These are phyloP conservation scores for Kodamaea kaohsiungensis DNA, from an alignment of 805 yeast genomes.

Conservation along the genomic window DNA sequence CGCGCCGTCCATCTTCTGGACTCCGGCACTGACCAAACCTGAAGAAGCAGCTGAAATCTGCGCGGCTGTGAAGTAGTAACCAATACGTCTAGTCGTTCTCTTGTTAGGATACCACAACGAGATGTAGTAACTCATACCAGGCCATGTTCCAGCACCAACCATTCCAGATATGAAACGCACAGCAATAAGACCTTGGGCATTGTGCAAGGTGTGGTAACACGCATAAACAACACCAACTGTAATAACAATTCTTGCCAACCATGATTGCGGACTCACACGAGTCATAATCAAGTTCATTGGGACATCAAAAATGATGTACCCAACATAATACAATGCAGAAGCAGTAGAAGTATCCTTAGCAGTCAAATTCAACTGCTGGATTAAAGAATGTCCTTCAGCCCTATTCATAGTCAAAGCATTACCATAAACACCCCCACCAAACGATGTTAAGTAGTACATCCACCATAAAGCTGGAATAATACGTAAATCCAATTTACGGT, in stretches of 20 bases:
- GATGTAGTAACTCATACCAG: conserved; percentile 82
- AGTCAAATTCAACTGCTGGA: conserved; percentile 49
- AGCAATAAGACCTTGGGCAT: conserved; percentile 64
- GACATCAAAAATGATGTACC: conserved; percentile 78
- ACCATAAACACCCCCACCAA: conserved; percentile 77
- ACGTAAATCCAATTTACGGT: conserved; percentile 64
- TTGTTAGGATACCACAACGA: conserved; percentile 84
- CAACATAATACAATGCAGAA: conserved; percentile 79
- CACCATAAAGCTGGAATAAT: conserved; percentile 85
- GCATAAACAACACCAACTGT: conserved; percentile 77
- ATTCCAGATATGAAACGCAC: conserved; percentile 70
- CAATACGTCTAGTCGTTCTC: conserved; percentile 74
- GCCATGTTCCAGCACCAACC: conserved; percentile 89
- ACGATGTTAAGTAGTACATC: conserved; percentile 74
- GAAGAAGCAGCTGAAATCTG: conserved; percentile 90
- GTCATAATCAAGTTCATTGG: conserved; percentile 90
- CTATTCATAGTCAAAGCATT: conserved; percentile 78
- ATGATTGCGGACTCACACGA: conserved; percentile 76
- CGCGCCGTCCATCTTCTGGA: conserved; percentile 75
- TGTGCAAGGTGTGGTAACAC: conserved; percentile 65
- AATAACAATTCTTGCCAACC: conserved; percentile 78
- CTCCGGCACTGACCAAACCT: conserved; percentile 84
- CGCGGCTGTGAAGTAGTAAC: conserved; percentile 89
- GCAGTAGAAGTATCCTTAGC: conserved; percentile 68
- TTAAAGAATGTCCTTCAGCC: conserved; percentile 59